Evolutionary conservation across 2,329 filamentous ascomycete species (phyloP).

Genomic region (Cytospora paraplurivora): DNA sequence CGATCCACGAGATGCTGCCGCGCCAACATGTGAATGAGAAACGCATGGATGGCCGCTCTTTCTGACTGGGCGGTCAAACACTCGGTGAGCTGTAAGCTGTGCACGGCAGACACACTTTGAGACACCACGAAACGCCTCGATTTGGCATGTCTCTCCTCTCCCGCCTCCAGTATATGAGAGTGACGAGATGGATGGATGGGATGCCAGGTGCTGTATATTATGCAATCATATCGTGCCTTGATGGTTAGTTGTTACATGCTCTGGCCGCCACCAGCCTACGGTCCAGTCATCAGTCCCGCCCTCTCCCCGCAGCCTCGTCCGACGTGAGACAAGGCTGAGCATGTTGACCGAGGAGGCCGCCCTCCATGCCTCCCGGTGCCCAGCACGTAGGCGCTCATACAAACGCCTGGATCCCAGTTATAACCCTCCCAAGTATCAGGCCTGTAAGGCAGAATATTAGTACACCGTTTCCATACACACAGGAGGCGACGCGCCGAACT

Average conservation of each 20-base stretch:
- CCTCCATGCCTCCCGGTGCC: neutral
- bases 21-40: neutral
- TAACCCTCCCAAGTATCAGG: constrained; percentile 66
- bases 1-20: neutral
- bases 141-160: neutral
- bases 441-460: constrained; percentile 48
- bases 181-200: neutral
- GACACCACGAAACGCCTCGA: neutral
- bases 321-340: neutral
- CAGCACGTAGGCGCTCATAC: constrained; percentile 47
- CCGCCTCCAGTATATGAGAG: neutral
- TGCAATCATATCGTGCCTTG: neutral
- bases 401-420: constrained; percentile 79
- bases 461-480: constrained; percentile 24
- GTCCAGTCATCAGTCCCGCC: neutral
- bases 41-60: neutral
- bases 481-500: constrained; percentile 43
- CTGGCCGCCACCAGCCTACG: neutral
- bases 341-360: neutral
- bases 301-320: neutral
- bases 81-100: neutral
- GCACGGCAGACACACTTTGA: neutral
- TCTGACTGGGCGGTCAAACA: neutral
- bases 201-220: neutral
- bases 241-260: neutral